phyloP scores from a whole-genome alignment of 192 early-diverging fungal genomes.

The Coemansia sp. region DNA sequence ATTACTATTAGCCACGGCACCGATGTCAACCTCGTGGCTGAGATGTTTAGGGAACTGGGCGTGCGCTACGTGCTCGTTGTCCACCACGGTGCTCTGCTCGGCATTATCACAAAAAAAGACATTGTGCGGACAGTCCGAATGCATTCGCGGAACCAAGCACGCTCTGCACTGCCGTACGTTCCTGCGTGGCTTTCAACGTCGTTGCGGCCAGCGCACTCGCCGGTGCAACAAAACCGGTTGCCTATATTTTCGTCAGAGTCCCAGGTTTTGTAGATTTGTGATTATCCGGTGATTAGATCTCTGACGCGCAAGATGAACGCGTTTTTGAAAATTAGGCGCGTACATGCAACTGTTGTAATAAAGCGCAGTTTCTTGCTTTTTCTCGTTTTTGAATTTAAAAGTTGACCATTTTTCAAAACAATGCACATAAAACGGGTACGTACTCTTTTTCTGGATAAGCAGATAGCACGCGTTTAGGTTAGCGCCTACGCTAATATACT shows the following conservation, averaged over 20 bases:
- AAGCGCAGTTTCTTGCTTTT: constrained; percentile 1
- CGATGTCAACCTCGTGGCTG: constrained; percentile 66
- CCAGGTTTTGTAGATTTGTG: constrained; percentile 18
- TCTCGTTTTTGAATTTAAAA: constrained; percentile 3
- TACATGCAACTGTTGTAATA: neutral
- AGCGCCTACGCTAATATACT: neutral
- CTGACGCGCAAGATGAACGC: neutral
- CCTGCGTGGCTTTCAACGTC: constrained; percentile 6
- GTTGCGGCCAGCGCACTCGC: neutral
- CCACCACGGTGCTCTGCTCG: constrained; percentile 60
- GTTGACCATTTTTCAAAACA: neutral
- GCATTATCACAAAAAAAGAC: constrained; percentile 74
- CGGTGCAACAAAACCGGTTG: neutral
- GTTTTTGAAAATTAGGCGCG: neutral
- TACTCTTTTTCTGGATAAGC: neutral
- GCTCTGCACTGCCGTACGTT: constrained; percentile 19
- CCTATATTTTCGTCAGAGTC: constrained; percentile 25
- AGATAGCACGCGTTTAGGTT: neutral
- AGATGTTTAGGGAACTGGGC: constrained; percentile 69
- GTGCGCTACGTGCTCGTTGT: constrained; percentile 63
- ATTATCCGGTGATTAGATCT: neutral
- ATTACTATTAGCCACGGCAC: constrained; percentile 62
- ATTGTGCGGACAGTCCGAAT: constrained; percentile 56
- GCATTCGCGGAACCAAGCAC: constrained; percentile 39
- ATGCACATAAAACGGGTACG: constrained; percentile 54